Evolutionary conservation across 2,329 filamentous ascomycete species (phyloP).

Genomic region (Penicillium sp.): DNA sequence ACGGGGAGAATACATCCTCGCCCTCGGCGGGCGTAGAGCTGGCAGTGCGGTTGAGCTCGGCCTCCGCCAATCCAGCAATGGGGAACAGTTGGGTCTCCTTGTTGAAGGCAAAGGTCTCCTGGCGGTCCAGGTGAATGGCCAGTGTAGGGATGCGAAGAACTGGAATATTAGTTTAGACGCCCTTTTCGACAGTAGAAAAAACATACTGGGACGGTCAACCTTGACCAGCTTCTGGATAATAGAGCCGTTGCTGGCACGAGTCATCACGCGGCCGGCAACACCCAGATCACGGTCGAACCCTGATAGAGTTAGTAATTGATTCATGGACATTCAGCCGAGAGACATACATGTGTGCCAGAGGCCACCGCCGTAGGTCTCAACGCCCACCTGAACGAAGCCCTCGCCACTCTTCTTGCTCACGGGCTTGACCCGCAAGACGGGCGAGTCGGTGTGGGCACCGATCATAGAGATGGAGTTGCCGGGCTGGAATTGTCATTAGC

Average conservation of each 20-base stretch:
- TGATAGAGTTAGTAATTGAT: slow-evolving; percentile 20
- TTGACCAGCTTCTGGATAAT: slow-evolving; percentile 83
- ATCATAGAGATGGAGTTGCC: slow-evolving; percentile 90
- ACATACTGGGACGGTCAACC: slow-evolving; percentile 69
- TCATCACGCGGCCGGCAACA: slow-evolving; percentile 82
- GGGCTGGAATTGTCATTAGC: slow-evolving; percentile 43
- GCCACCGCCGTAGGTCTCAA: slow-evolving; percentile 94
- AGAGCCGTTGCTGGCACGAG: slow-evolving; percentile 65
- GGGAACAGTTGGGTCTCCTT: slow-evolving; percentile 96
- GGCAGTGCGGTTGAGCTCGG: slow-evolving; percentile 75
- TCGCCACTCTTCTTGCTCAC: slow-evolving; percentile 81
- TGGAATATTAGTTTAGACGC: slow-evolving; percentile 16
- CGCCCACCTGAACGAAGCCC: slow-evolving; percentile 88
- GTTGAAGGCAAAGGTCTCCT: slow-evolving; percentile 84
- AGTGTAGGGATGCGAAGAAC: slow-evolving; percentile 86
- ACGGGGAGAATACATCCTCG: slow-evolving; percentile 61
- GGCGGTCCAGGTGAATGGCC: slow-evolving; percentile 87
- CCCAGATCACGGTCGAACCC: slow-evolving; percentile 93
- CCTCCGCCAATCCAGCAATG: slow-evolving; percentile 79
- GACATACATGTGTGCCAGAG: slow-evolving; percentile 81
- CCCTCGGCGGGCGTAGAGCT: slow-evolving; percentile 40
- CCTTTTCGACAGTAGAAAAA: background rate
- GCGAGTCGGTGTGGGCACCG: slow-evolving; percentile 93
- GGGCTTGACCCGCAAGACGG: slow-evolving; percentile 86
- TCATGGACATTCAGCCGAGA: background rate